Evolutionary conservation across 345 rosid genomes (phyloP).

Genomic region (Hibiscus syriacus): DNA sequence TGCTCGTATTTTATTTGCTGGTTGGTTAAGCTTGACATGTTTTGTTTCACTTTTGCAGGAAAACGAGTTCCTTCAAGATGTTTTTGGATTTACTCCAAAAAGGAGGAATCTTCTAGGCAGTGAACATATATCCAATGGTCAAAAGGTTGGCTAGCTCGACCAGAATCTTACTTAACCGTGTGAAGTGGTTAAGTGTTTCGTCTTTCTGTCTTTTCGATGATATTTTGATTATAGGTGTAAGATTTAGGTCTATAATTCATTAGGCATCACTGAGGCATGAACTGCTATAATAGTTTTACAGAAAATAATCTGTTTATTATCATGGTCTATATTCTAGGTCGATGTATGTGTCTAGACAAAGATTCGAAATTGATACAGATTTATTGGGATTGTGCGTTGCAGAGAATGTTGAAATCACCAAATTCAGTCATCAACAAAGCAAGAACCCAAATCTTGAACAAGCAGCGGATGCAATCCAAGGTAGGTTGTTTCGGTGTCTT

Average conservation of each 20-base stretch:
- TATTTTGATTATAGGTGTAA: not conserved
- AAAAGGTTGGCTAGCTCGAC: conserved; percentile 42
- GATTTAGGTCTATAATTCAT: not conserved
- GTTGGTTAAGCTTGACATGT: not conserved
- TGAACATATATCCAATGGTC: conserved; percentile 35
- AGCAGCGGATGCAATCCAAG: too few species aligned
- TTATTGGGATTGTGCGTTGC: conserved; percentile 12
- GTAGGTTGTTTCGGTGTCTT: not conserved
- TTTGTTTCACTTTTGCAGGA: conserved; percentile 39
- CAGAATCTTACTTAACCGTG: not conserved
- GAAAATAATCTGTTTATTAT: too few species aligned
- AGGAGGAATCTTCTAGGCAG: conserved; percentile 30
- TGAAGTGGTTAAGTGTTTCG: not conserved
- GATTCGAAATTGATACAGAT: not conserved
- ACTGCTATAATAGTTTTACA: not conserved
- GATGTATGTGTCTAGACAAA: not conserved
- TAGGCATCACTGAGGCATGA: not conserved
- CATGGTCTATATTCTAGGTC: not conserved
- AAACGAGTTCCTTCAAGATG: conserved; percentile 77
- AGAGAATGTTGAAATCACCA: conserved; percentile 75
- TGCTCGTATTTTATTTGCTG: not conserved
- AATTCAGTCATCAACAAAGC: conserved; percentile 66
- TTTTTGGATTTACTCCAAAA: conserved; percentile 63
- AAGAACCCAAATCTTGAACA: too few species aligned
- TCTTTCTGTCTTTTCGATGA: too few species aligned